Percentiles rank a stretch among this genome's conserved stretches.
Conservation (phyloP, 2,329 filamentous ascomycete genomes). For the Nemania sp. region DNA sequence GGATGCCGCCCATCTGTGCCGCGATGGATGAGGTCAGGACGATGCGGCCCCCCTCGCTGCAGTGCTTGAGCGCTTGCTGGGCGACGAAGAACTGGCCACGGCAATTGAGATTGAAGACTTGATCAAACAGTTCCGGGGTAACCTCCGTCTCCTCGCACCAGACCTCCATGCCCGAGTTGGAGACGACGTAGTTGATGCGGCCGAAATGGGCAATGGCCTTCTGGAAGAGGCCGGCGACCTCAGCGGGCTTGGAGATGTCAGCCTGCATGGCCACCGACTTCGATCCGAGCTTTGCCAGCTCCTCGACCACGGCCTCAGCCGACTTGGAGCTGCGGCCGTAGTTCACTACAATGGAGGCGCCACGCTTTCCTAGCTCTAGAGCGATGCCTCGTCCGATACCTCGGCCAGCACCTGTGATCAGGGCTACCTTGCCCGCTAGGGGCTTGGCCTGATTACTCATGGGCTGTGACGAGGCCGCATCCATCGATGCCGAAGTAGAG, state of each 20-base stretch:
- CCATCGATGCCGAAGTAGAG: constrained; percentile 5
- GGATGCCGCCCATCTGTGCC: constrained; percentile 66
- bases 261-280: constrained; percentile 65
- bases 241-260: constrained; percentile 64
- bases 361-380: constrained; percentile 68
- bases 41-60: constrained; percentile 70
- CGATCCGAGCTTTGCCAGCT: constrained; percentile 60
- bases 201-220: constrained; percentile 68
- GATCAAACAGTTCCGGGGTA: constrained; percentile 71
- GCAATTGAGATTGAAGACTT: constrained; percentile 73
- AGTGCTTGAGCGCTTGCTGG: constrained; percentile 73
- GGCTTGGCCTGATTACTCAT: constrained; percentile 42
- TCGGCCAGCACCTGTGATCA: constrained; percentile 68
- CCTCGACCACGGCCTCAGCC: constrained; percentile 60
- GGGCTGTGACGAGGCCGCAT: constrained; percentile 24
- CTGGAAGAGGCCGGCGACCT: constrained; percentile 67
- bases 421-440: constrained; percentile 58
- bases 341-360: constrained; percentile 69
- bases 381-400: constrained; percentile 71
- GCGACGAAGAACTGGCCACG: constrained; percentile 78
- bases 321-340: constrained; percentile 61
- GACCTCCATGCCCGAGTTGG: constrained; percentile 72
- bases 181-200: constrained; percentile 72
- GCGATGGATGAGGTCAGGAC: constrained; percentile 75
- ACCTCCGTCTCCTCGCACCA: constrained; percentile 74